Evolutionary conservation across 768 basidiomycete species (phyloP).

Genomic region (Pisolithus tinctorius): DNA sequence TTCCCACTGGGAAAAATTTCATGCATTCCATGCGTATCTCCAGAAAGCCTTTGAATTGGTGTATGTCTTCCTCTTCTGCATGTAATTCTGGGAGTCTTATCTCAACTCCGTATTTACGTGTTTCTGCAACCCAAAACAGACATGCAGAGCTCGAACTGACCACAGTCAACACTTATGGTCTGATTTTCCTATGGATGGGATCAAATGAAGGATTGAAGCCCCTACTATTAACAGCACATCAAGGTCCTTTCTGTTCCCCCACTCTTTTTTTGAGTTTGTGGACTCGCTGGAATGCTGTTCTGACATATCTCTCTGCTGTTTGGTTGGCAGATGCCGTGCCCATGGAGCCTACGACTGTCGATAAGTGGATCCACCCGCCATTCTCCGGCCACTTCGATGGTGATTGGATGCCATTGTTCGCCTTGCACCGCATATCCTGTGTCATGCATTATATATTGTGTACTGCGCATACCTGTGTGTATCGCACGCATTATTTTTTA

Average conservation of each 20-base stretch:
- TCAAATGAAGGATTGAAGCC: slow-evolving; percentile 45
- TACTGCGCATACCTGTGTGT: too few relatives aligned
- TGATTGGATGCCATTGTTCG: slow-evolving; percentile 4
- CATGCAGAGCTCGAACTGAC: slow-evolving; percentile 45
- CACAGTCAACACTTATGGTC: slow-evolving; percentile 56
- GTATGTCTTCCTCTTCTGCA: slow-evolving; percentile 25
- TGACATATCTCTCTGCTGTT: too few relatives aligned
- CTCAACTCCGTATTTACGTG: not conserved
- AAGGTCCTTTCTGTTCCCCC: too few relatives aligned
- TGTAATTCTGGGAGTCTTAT: not conserved
- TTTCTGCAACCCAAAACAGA: slow-evolving; percentile 14
- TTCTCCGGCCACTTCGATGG: slow-evolving; percentile 61
- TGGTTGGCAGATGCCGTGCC: slow-evolving; percentile 55
- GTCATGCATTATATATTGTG: too few relatives aligned
- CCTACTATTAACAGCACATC: slow-evolving; percentile 47
- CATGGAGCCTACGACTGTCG: slow-evolving; percentile 47
- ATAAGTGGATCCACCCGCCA: slow-evolving; percentile 54
- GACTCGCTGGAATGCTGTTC: too few relatives aligned
- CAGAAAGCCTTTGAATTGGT: slow-evolving; percentile 52
- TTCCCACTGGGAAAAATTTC: slow-evolving; percentile 52
- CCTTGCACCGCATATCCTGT: too few relatives aligned
- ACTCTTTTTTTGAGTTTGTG: too few relatives aligned
- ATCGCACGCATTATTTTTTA: too few relatives aligned
- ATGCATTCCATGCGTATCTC: slow-evolving; percentile 50
- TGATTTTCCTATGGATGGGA: slow-evolving; percentile 55